Evolutionary conservation across 208 protist genomes (phyloP).

Genomic region (Porcisia deanei): DNA sequence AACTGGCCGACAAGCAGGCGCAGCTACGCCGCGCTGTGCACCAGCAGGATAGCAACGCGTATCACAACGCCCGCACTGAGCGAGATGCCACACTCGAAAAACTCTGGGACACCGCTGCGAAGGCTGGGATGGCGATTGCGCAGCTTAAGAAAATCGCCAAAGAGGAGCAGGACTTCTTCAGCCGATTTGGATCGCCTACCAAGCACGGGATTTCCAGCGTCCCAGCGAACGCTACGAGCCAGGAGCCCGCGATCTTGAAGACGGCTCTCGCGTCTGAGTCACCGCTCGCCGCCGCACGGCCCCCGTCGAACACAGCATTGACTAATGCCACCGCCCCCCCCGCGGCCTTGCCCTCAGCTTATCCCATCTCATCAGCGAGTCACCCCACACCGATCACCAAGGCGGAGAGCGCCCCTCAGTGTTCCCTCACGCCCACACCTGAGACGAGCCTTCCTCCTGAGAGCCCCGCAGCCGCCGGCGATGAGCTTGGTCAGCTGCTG

Average conservation of each 20-base stretch:
- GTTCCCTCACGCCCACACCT: background rate
- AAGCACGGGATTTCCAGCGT: background rate
- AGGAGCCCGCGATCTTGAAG: background rate
- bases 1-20: slow-evolving; percentile 45
- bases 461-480: background rate
- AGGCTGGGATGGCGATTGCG: slow-evolving; percentile 37
- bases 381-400: background rate
- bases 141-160: slow-evolving; percentile 46
- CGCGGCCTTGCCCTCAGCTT: background rate
- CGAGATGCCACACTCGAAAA: slow-evolving; percentile 42
- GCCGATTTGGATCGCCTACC: slow-evolving; percentile 24
- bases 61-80: slow-evolving; percentile 35
- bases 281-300: background rate
- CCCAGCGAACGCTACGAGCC: background rate
- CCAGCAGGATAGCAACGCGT: slow-evolving; percentile 37
- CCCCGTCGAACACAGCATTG: background rate
- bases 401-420: background rate
- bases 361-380: background rate
- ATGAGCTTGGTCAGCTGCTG: slow-evolving; percentile 30
- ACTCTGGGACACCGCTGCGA: slow-evolving; percentile 44
- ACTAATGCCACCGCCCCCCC: background rate
- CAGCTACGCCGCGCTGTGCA: slow-evolving; percentile 41
- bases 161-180: slow-evolving; percentile 48
- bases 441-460: background rate
- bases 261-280: background rate